A percentile compares a stretch with the other conserved stretches of the same genome.
phyloP scores from a whole-genome alignment of 2,329 filamentous ascomycete species.

The Lasiodiplodia theobromae region DNA sequence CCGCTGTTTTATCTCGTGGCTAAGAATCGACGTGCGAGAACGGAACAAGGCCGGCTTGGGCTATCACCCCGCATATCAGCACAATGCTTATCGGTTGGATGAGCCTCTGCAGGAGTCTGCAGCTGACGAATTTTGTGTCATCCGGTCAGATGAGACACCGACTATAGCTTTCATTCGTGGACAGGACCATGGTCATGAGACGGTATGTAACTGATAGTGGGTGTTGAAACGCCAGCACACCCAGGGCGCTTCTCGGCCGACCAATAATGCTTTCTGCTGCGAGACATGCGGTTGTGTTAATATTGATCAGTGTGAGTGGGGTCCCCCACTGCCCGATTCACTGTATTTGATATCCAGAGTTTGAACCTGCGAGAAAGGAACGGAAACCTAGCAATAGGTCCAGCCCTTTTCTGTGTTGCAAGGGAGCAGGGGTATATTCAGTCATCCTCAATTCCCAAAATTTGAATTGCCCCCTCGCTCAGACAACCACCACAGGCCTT shows the following conservation, averaged over 20 bases:
- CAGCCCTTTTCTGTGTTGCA: neutral
- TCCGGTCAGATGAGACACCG: neutral
- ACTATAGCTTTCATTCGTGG: neutral
- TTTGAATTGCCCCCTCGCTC: constrained; percentile 31
- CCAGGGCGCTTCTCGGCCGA: neutral
- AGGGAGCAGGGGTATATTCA: neutral
- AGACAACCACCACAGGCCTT: constrained; percentile 36
- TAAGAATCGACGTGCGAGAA: neutral
- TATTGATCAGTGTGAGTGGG: neutral
- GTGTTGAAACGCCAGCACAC: neutral
- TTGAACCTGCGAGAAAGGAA: neutral
- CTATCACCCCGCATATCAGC: neutral
- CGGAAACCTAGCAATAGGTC: neutral
- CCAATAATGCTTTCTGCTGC: neutral
- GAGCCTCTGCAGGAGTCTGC: neutral
- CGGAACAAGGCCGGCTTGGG: neutral
- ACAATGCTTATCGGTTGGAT: neutral
- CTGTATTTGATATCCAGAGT: neutral
- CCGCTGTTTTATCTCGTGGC: neutral
- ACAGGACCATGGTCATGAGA: neutral
- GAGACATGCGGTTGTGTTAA: neutral
- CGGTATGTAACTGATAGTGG: neutral
- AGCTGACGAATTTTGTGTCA: constrained; percentile 7
- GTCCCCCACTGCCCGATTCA: neutral
- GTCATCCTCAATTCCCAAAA: neutral